Evolutionary conservation across 345 rosid species (phyloP).

Genomic region (Citrus sp.): DNA sequence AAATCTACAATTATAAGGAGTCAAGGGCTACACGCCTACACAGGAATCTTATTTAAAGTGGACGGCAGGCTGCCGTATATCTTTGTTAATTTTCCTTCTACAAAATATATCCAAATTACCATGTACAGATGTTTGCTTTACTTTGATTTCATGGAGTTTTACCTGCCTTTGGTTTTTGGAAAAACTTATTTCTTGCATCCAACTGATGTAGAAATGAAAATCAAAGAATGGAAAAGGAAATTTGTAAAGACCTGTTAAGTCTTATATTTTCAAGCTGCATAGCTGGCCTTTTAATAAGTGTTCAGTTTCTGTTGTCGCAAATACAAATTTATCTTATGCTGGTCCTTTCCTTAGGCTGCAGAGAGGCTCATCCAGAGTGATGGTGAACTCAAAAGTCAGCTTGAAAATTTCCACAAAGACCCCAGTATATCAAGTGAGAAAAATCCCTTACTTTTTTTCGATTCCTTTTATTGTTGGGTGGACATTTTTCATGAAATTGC

Average conservation of each 20-base stretch:
- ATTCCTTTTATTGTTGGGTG: neutral
- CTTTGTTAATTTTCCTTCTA: neutral
- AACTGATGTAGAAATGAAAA: neutral
- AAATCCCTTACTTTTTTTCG: neutral
- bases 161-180: neutral
- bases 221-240: neutral
- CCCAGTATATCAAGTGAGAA: constrained; percentile 65
- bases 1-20: neutral
- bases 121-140: neutral
- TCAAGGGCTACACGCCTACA: neutral
- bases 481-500: neutral
- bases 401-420: constrained; percentile 58
- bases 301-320: neutral
- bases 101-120: neutral
- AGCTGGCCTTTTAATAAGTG: neutral
- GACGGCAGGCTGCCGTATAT: neutral
- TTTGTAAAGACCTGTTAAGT: neutral
- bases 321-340: neutral
- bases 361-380: constrained; percentile 61
- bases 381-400: constrained; percentile 57
- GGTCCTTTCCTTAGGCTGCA: constrained; percentile 63
- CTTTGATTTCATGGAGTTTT: neutral
- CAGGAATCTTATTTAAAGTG: neutral
- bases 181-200: neutral
- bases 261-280: neutral